phyloP scores from a whole-genome alignment of 805 yeast genomes.

The Metschnikowia hibisci region DNA sequence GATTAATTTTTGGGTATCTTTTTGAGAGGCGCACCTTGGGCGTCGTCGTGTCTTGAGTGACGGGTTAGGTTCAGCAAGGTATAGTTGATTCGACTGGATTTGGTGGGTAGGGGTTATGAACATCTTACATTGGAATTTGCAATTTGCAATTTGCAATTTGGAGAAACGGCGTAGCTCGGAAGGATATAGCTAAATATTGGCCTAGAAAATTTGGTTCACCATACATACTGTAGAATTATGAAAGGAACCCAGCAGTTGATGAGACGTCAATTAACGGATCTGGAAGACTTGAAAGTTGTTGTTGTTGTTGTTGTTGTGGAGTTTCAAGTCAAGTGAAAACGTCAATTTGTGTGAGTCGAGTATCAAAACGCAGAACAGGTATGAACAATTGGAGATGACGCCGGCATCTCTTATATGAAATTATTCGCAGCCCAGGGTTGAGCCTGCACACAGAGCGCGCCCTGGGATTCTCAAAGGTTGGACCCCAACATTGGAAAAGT shows the following conservation, averaged over 20 bases:
- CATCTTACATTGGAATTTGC: too few species aligned
- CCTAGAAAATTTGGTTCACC: not conserved
- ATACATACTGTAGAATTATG: slow-evolving; percentile 13
- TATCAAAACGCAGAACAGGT: slow-evolving; percentile 6
- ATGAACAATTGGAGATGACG: not conserved
- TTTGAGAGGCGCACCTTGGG: slow-evolving; percentile 1
- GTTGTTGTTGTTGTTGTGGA: slow-evolving; percentile 13
- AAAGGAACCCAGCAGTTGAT: slow-evolving; percentile 4
- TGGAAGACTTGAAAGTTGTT: slow-evolving; percentile 8
- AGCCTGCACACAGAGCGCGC: slow-evolving; percentile 7
- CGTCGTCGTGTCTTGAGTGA: not conserved
- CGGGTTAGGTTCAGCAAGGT: too few species aligned
- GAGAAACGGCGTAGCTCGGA: too few species aligned
- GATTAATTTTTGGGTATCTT: slow-evolving; percentile 3
- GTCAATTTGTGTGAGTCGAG: not conserved
- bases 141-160: too few species aligned
- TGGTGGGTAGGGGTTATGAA: too few species aligned
- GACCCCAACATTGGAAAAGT: slow-evolving; percentile 20
- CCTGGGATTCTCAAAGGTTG: slow-evolving; percentile 8
- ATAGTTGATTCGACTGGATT: too few species aligned
- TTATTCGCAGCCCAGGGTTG: slow-evolving; percentile 9
- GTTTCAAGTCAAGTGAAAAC: not conserved
- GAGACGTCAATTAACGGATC: slow-evolving; percentile 2
- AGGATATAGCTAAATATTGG: too few species aligned
- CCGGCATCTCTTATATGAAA: slow-evolving; percentile 13